Percentiles rank a stretch among this genome's conserved stretches.
These are phyloP conservation scores for Actinomortierella wolfii DNA, from an alignment of 371 early-diverging fungal species.

Conservation along the genomic window DNA sequence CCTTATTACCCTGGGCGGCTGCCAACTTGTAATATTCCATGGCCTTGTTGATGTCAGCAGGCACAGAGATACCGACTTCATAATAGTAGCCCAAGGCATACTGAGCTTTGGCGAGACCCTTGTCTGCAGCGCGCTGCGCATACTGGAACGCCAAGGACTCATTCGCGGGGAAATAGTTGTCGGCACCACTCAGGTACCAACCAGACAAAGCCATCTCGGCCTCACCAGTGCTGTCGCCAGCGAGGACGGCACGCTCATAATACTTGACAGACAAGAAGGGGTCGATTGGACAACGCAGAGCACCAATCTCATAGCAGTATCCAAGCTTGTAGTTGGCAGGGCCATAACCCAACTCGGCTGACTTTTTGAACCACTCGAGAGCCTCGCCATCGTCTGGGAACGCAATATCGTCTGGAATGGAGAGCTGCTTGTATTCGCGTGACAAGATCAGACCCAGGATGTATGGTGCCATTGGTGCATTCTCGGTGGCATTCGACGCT, in stretches of 20 bases:
- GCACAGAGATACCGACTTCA: slow-evolving; percentile 85
- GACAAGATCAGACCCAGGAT: slow-evolving; percentile 65
- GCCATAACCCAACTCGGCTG: slow-evolving; percentile 66
- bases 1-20: slow-evolving; percentile 59
- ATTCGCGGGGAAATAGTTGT: slow-evolving; percentile 69
- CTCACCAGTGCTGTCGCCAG: slow-evolving; percentile 77
- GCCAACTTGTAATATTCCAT: slow-evolving; percentile 76
- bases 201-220: slow-evolving; percentile 93
- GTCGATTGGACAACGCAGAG: slow-evolving; percentile 69
- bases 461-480: slow-evolving; percentile 73
- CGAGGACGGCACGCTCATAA: slow-evolving; percentile 86
- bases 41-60: slow-evolving; percentile 70
- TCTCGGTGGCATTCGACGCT: slow-evolving; percentile 63
- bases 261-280: slow-evolving; percentile 74
- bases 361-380: slow-evolving; percentile 50
- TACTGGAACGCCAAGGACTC: slow-evolving; percentile 92
- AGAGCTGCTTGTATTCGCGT: slow-evolving; percentile 38
- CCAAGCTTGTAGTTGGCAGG: slow-evolving; percentile 80
- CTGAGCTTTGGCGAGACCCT: slow-evolving; percentile 87
- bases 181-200: slow-evolving; percentile 94
- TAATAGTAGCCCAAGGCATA: slow-evolving; percentile 93
- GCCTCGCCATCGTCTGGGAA: slow-evolving; percentile 50
- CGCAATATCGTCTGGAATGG: slow-evolving; percentile 48
- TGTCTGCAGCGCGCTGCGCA: slow-evolving; percentile 84
- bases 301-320: slow-evolving; percentile 81